These are phyloP conservation scores for Rosa persica DNA, from an alignment of 306 rosid species.

Conservation along the genomic window DNA sequence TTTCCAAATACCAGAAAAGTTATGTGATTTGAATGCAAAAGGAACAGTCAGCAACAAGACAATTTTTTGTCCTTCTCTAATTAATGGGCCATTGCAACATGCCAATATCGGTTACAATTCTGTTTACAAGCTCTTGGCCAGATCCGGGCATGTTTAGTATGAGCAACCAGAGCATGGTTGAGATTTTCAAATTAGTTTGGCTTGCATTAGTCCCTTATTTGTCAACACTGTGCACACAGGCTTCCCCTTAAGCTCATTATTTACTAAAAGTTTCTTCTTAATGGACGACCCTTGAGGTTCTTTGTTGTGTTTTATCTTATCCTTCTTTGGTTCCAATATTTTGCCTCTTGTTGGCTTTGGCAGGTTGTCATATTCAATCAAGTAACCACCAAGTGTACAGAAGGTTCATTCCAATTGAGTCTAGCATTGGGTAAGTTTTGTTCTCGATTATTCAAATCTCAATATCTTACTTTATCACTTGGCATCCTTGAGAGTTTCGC, in stretches of 20 bases:
- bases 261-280: not conserved
- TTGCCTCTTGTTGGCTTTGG: constrained; percentile 23
- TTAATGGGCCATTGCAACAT: not conserved
- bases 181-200: not conserved
- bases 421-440: constrained; percentile 74
- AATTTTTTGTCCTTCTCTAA: not conserved
- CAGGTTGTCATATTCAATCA: constrained; percentile 93
- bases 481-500: constrained; percentile 15
- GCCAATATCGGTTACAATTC: not conserved
- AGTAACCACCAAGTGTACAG: constrained; percentile 70
- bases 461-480: not conserved
- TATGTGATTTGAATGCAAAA: not conserved
- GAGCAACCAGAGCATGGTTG: not conserved
- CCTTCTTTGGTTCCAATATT: not conserved
- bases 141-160: not conserved
- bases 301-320: constrained; percentile 10
- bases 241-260: not conserved
- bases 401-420: constrained; percentile 84
- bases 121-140: not conserved
- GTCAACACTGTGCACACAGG: not conserved
- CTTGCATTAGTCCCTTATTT: not conserved
- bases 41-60: not conserved
- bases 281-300: not conserved
- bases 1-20: not conserved
- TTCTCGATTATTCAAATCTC: constrained; percentile 30